Evolutionary conservation across 345 rosid genomes (phyloP), one percentile per base, ranked within the genome.

Genomic region (Viola odorata): DNA sequence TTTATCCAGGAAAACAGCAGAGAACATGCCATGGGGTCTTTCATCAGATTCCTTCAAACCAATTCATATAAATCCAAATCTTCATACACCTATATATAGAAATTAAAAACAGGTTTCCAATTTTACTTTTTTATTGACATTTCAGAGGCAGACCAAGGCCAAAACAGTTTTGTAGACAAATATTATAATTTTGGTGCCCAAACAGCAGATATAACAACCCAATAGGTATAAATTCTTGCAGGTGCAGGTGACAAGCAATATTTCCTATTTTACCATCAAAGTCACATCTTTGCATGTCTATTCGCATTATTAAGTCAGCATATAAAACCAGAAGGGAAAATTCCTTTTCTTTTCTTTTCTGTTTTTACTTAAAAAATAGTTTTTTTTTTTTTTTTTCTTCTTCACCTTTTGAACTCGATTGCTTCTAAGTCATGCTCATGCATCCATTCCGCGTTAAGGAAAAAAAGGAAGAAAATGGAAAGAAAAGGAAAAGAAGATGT

Each of bases 281-380:
- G 68, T 76, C 73, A 68, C 76, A 68, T 68, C 73, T 9, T 64
- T 55, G 61, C 64, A 58, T 50, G 60, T 59, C 69, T 42, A 58
- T 48, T 64, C 67, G 61, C 57, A 45, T 44, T 44, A 50, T 58
- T 17, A 14, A 53, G 55, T 12, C 47, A 47, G 15, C 14, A 47
- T 23, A 16, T 41, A 3, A 12, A 1, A 56, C 12, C 15, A 23
- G 37, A 36, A 10, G 9, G 7, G 45, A 37, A 50, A 48, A 11
- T 23, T 32, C 12, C 7, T 8, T 44, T 23, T 32, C 57, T 8
- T 8, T 37, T 49, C 51, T 40, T 41, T 49, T 51, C 49, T 53
- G 40, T 44, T 60, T 37, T 40, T 36, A 13, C 47, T 12, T 52
- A 53, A 14, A 45, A 39, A 38, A 42, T 55, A 9, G 37, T 8